Percentiles rank a stretch among this genome's conserved stretches.
These are phyloP conservation scores for Chrysoporthe cubensis DNA, from an alignment of 2,329 filamentous ascomycete species.

Conservation along the genomic window DNA sequence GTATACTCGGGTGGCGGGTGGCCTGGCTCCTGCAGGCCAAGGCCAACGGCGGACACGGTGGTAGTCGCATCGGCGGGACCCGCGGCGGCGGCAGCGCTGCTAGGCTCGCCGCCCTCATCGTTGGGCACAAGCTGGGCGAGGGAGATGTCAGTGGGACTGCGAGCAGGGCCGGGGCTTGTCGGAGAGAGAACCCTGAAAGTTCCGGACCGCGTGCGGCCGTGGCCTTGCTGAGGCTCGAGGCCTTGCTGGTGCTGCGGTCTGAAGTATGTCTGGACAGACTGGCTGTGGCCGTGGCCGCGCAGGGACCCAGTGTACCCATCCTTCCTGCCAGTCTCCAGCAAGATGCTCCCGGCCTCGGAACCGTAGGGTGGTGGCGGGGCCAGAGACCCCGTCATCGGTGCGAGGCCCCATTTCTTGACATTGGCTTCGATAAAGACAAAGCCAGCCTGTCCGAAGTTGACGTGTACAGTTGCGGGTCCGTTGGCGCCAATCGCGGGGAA, in stretches of 20 bases:
- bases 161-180: conserved; percentile 83
- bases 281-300: conserved; percentile 47
- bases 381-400: conserved; percentile 92
- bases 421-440: conserved; percentile 99
- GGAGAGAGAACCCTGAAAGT: conserved; percentile 77
- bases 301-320: conserved; percentile 52
- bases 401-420: conserved; percentile 98
- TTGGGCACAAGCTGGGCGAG: conserved; percentile 78
- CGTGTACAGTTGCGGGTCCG: conserved; percentile 88
- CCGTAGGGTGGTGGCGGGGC: conserved; percentile 96
- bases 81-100: conserved; percentile 46
- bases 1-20: conserved; percentile 74
- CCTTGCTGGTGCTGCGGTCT: conserved; percentile 43
- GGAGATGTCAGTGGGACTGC: conserved; percentile 95
- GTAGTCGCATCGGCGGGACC: conserved; percentile 38
- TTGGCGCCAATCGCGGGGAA: conserved; percentile 97
- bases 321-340: conserved; percentile 82
- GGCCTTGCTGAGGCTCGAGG: conserved; percentile 57
- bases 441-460: conserved; percentile 96
- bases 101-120: conserved; percentile 75
- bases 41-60: conserved; percentile 43
- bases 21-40: conserved; percentile 58
- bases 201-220: conserved; percentile 73
- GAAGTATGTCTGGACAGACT: conserved; percentile 50
- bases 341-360: conserved; percentile 93